Evolutionary conservation across 2,329 filamentous ascomycete genomes (phyloP).

Genomic region (Erysiphe pisi): DNA sequence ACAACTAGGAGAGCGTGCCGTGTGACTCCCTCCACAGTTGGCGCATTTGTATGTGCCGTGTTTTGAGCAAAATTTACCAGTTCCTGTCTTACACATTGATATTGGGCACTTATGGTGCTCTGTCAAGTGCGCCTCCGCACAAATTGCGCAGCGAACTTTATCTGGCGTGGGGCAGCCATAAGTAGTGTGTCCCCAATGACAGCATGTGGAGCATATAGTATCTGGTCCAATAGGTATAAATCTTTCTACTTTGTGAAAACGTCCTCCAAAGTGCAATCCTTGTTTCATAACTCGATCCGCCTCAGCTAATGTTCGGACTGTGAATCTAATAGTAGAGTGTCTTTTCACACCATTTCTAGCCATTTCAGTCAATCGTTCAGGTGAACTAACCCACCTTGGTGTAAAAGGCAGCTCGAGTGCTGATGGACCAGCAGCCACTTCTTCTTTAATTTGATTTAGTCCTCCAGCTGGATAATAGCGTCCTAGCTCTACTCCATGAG

Average conservation of each 20-base stretch:
- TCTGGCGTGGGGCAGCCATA: background rate
- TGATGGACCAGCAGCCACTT: background rate
- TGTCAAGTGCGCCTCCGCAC: background rate
- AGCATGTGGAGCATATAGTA: background rate
- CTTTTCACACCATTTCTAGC: too few species aligned
- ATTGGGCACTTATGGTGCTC: too few species aligned
- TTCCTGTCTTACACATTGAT: too few species aligned
- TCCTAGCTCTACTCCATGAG: too few species aligned
- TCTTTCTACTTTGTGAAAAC: conserved; percentile 14
- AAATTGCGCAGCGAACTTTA: background rate
- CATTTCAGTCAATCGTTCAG: background rate
- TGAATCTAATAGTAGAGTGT: too few species aligned
- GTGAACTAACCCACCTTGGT: background rate
- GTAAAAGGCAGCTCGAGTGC: conserved; percentile 1
- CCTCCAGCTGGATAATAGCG: too few species aligned
- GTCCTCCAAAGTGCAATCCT: background rate
- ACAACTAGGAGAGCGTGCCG: background rate
- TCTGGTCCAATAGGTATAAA: conserved; percentile 3
- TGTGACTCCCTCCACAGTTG: too few species aligned
- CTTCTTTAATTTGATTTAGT: background rate
- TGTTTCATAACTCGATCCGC: background rate
- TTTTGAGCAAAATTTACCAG: too few species aligned
- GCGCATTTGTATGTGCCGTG: too few species aligned
- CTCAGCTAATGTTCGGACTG: too few species aligned
- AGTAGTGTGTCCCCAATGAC: background rate